Evolutionary conservation across 768 basidiomycete genomes (phyloP).

Genomic region (Suillus americanus): DNA sequence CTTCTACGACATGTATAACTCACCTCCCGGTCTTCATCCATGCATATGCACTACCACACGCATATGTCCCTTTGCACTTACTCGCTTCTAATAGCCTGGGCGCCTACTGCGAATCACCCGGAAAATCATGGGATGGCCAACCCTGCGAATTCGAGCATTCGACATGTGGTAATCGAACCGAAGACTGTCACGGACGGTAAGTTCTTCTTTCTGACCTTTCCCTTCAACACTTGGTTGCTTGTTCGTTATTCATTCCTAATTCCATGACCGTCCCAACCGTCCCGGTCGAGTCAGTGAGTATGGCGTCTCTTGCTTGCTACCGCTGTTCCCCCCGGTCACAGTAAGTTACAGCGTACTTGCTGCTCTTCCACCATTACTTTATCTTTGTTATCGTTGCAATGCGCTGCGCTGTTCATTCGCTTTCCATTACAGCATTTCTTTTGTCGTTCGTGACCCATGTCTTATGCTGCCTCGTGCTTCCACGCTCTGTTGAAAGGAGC

Average conservation of each 20-base stretch:
- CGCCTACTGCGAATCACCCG: constrained; percentile 78
- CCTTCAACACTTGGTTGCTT: neutral
- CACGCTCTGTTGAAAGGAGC: neutral
- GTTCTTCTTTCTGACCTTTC: constrained; percentile 11
- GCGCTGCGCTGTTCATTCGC: neutral
- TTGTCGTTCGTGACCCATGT: neutral
- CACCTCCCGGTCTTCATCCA: neutral
- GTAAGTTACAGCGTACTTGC: neutral
- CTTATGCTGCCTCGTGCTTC: neutral
- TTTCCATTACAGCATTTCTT: neutral
- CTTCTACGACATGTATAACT: neutral
- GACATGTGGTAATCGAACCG: constrained; percentile 68
- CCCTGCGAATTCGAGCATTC: constrained; percentile 70
- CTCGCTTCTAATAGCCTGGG: constrained; percentile 44
- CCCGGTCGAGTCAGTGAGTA: neutral
- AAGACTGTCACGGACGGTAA: constrained; percentile 73
- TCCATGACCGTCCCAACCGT: neutral
- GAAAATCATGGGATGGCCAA: constrained; percentile 63
- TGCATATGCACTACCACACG: neutral
- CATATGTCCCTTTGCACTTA: neutral
- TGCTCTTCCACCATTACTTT: neutral
- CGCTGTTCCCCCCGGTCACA: too few relatives aligned
- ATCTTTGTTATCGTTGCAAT: neutral
- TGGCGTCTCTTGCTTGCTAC: too few relatives aligned
- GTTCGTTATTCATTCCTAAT: neutral